phyloP scores from a whole-genome alignment of 2,329 filamentous ascomycete species.

The Trichoderma sp. region DNA sequence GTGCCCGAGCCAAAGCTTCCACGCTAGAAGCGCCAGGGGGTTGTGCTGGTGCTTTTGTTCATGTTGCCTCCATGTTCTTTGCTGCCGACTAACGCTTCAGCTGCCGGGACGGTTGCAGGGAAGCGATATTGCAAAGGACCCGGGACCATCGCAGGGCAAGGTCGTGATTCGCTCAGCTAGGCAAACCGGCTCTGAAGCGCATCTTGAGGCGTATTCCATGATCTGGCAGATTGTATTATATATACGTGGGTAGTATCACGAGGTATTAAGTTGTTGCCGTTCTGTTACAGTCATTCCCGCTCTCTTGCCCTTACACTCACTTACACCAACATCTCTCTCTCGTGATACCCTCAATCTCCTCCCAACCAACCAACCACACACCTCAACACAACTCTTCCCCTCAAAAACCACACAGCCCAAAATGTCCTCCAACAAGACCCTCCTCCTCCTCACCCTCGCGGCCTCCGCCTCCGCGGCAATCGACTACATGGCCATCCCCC shows the following conservation, averaged over 20 bases:
- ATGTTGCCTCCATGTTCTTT: too few species aligned
- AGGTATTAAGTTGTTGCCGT: neutral
- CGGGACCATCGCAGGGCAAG: too few species aligned
- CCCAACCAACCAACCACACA: neutral
- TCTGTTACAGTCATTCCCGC: neutral
- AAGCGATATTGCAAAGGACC: slow-evolving; percentile 11
- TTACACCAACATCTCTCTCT: neutral
- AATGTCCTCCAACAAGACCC: slow-evolving; percentile 37
- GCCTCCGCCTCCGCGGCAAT: slow-evolving; percentile 35
- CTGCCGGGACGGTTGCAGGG: neutral
- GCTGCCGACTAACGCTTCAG: neutral
- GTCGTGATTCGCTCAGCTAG: neutral
- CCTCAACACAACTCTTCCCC: neutral
- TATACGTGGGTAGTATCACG: neutral
- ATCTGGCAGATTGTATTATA: too few species aligned
- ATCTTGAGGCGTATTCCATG: too few species aligned
- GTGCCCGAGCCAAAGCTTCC: neutral
- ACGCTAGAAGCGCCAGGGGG: neutral
- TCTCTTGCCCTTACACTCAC: slow-evolving; percentile 3
- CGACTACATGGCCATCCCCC: slow-evolving; percentile 38
- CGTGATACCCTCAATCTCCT: neutral
- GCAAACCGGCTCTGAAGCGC: neutral
- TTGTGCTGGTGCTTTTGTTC: neutral
- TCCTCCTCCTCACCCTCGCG: slow-evolving; percentile 35
- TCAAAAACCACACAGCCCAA: neutral